These are phyloP conservation scores for Lichtheimia ramosa DNA, from an alignment of 371 early-diverging fungal genomes.

Conservation along the genomic window DNA sequence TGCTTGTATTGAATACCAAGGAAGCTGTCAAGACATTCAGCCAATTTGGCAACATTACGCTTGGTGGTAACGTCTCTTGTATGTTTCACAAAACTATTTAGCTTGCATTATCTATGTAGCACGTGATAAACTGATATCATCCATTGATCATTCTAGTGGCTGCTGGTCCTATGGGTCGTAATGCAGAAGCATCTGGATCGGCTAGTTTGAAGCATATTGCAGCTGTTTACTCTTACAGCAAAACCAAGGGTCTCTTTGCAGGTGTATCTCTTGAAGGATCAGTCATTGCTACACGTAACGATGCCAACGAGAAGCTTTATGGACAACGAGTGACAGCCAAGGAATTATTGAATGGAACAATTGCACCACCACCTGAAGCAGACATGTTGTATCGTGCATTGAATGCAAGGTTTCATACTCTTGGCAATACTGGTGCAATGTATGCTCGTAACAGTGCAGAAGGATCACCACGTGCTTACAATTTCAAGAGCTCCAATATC, in stretches of 20 bases:
- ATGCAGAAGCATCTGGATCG: conserved; percentile 86
- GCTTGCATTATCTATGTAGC: not conserved
- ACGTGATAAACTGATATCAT: not conserved
- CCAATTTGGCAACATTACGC: conserved; percentile 87
- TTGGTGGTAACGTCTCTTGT: conserved; percentile 84
- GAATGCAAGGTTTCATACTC: conserved; percentile 33
- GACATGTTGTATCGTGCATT: conserved; percentile 79
- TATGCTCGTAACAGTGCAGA: conserved; percentile 21
- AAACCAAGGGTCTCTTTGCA: conserved; percentile 88
- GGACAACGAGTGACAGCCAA: conserved; percentile 75
- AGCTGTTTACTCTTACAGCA: conserved; percentile 89
- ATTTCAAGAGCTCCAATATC: conserved; percentile 15
- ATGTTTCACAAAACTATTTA: not conserved
- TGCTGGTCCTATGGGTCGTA: conserved; percentile 92
- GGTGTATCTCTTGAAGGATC: conserved; percentile 93
- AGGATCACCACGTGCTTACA: conserved; percentile 5
- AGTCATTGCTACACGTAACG: conserved; percentile 88
- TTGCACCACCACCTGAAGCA: conserved; percentile 82
- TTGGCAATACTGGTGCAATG: conserved; percentile 16
- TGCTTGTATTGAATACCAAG: conserved; percentile 83
- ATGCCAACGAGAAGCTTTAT: conserved; percentile 88
- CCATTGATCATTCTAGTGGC: conserved; percentile 57
- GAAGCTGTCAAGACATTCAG: conserved; percentile 88
- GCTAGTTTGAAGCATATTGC: conserved; percentile 75
- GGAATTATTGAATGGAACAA: conserved; percentile 74